These are phyloP conservation scores for Adansonia rubrostipa DNA, from an alignment of 441 rosid genomes.

Conservation along the genomic window DNA sequence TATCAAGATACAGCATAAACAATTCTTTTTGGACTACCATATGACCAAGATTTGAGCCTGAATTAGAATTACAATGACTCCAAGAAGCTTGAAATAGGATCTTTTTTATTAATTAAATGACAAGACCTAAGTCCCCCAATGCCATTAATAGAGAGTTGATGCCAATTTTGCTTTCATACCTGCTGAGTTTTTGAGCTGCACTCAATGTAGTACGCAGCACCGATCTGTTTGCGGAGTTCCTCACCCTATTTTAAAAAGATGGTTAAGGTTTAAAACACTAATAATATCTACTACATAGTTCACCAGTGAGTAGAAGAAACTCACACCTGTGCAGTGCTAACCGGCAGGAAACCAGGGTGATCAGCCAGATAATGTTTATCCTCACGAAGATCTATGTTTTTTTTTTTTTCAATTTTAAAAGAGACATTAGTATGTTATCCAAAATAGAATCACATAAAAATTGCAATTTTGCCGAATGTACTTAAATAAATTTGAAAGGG, in stretches of 20 bases:
- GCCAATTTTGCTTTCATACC: slow-evolving; percentile 43
- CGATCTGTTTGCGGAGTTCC: slow-evolving; percentile 92
- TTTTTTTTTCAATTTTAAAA: slow-evolving; percentile 28
- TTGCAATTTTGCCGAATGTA: slow-evolving; percentile 4
- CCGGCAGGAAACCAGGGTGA: slow-evolving; percentile 95
- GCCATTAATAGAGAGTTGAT: background rate
- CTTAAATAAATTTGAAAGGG: background rate
- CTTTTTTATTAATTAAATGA: background rate
- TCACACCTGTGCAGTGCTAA: slow-evolving; percentile 87
- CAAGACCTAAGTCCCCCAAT: background rate
- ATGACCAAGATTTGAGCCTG: background rate
- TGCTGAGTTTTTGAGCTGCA: slow-evolving; percentile 99
- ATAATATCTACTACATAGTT: slow-evolving; percentile 26
- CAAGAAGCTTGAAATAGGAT: slow-evolving; percentile 4
- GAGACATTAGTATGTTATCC: slow-evolving; percentile 25
- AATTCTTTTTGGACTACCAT: background rate
- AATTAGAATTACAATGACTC: background rate
- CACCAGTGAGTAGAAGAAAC: slow-evolving; percentile 18
- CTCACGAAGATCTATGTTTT: slow-evolving; percentile 81
- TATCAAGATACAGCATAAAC: background rate
- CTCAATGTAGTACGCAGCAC: slow-evolving; percentile 88
- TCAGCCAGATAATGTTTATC: slow-evolving; percentile 94
- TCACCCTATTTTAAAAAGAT: slow-evolving; percentile 65
- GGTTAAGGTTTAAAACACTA: slow-evolving; percentile 18
- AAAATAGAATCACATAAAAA: background rate